phyloP scores from a whole-genome alignment of 805 yeast species.

The Cyberlindnera maclurae region DNA sequence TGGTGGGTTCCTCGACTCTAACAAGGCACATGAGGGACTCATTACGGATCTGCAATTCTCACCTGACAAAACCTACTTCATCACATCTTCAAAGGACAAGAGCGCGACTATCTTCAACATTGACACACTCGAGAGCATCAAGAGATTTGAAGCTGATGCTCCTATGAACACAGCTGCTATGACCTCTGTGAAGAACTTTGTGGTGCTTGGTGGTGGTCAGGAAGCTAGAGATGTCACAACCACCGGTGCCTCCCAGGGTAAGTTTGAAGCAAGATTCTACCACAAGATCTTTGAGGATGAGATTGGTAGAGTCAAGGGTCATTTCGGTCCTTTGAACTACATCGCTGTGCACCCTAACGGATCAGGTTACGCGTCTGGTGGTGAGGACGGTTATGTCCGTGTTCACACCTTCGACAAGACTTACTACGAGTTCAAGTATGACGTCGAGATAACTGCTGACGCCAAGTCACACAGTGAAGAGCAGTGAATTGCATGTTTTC shows the following conservation, averaged over 20 bases:
- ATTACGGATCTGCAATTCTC: conserved; percentile 89
- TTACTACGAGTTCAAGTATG: conserved; percentile 89
- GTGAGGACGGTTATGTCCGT: conserved; percentile 97
- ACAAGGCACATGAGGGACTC: conserved; percentile 65
- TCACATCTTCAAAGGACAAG: conserved; percentile 91
- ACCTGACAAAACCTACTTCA: conserved; percentile 79
- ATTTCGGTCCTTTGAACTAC: conserved; percentile 96
- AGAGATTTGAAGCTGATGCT: conserved; percentile 78
- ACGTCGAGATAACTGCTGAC: conserved; percentile 76
- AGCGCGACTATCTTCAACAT: conserved; percentile 72
- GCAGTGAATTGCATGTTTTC: not conserved
- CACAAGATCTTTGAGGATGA: conserved; percentile 95
- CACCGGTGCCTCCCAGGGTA: conserved; percentile 89
- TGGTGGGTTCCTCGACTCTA: conserved; percentile 58
- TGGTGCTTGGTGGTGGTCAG: conserved; percentile 98
- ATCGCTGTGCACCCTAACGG: conserved; percentile 95
- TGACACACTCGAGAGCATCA: conserved; percentile 62
- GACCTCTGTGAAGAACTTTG: conserved; percentile 87
- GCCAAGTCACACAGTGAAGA: conserved; percentile 20
- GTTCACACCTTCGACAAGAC: conserved; percentile 89
- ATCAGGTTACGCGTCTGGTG: conserved; percentile 89
- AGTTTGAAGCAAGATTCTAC: conserved; percentile 92
- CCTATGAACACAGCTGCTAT: conserved; percentile 94
- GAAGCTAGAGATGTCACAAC: conserved; percentile 98
- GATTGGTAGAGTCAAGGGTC: conserved; percentile 95